Evolutionary conservation across 352 stramenopile species (phyloP).

Genomic region (Phytophthora sp.): DNA sequence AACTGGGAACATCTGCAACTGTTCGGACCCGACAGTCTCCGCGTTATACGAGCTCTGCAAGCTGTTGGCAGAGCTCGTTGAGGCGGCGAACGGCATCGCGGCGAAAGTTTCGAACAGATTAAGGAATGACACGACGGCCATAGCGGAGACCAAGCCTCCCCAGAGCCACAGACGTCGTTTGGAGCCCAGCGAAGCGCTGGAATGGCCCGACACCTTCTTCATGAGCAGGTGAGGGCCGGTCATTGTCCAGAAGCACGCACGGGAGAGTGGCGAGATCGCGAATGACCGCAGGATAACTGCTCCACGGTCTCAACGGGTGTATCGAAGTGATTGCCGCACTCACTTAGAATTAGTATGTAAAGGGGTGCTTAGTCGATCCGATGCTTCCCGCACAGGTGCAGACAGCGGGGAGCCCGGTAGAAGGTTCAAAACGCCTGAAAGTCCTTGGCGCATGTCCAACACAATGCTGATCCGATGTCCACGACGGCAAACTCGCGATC

Average conservation of each 20-base stretch:
- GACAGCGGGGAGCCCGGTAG: neutral
- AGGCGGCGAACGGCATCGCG: neutral
- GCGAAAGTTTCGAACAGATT: constrained; percentile 22
- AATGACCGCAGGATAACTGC: constrained; percentile 6
- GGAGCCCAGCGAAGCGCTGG: constrained; percentile 5
- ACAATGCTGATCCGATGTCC: neutral
- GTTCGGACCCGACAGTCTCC: neutral
- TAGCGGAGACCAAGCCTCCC: constrained; percentile 19
- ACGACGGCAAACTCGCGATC: neutral
- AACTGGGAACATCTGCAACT: constrained; percentile 19
- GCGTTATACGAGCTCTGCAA: neutral
- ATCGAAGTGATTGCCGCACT: constrained; percentile 6
- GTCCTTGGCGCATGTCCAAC: constrained; percentile 6
- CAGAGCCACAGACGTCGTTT: constrained; percentile 15
- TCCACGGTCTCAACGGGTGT: constrained; percentile 1
- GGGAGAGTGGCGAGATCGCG: neutral
- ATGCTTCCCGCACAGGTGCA: constrained; percentile 2
- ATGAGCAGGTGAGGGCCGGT: constrained; percentile 1
- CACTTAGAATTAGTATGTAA: neutral
- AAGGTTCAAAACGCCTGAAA: neutral
- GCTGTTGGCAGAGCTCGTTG: neutral
- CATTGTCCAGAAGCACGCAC: neutral
- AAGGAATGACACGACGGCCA: constrained; percentile 13
- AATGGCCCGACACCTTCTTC: constrained; percentile 3
- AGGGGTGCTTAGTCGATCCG: constrained; percentile 13